Base-by-base conservation (phyloP, 495 filamentous ascomycete genomes). In the Pseudomonodictys pantanalensis region DNA sequence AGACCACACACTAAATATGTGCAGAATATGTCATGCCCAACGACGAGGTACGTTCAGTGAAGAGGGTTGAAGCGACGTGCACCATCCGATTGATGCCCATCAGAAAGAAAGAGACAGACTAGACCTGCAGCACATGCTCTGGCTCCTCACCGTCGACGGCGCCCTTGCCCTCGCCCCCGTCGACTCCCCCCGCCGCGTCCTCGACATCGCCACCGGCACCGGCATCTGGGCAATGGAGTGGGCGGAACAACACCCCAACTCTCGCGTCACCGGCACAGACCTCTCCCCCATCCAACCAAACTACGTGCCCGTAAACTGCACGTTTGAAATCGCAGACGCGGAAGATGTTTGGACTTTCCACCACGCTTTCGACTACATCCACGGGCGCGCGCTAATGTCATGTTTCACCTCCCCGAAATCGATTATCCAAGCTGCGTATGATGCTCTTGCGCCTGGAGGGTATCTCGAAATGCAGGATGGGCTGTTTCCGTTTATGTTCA, bases 101-200 rank as follows among this genome's bases (percentile, higher is more conserved):
- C 9, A 58, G 55, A 58, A 58, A 50, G 57, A 60, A 30, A 24
- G 26, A n/a, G 59, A 62, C 23, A 29, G 59, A n/a, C 45, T 48
- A 75, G 85, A 88, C 70, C 81, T 87, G 68, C 84, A 87, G 69
- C 84, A 87, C 69, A 73, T 79, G 29, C 76, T 87, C 70, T 77
- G 82, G 35, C 75, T 79, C 42, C 70, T 85, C 8, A 78, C 69
- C 2, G 68, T 77, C 35, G 73, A 76, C 29, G 77, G 78, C n/a
- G 69, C 73, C 58, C 71, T 88, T 0, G 77, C 77, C 65, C 77
- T 80, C 41, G 79, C 84, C 2, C 84, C 67, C 24, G 62, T 77
- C 28, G 33, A 65, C 9, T 26, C 23, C 12, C 43, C 45, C 25
- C 45, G 26, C 2, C 53, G 38, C 29, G 53, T 56, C 28, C 54